Evolutionary conservation across 441 rosid species (phyloP).

Genomic region (Sinapis alba): DNA sequence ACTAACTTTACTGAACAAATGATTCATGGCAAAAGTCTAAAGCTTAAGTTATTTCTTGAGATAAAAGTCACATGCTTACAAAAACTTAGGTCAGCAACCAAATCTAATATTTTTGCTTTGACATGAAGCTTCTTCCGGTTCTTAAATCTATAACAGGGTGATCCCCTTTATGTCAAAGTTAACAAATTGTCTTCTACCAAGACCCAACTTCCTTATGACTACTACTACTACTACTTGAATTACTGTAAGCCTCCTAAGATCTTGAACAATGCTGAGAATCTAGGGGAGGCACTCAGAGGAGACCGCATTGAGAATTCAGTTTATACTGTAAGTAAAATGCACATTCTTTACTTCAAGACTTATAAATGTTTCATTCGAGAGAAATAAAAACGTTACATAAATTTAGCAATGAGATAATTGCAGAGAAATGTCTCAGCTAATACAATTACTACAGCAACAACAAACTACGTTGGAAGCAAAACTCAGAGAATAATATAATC

Average conservation of each 20-base stretch:
- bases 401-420: constrained; percentile 40
- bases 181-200: too few species aligned
- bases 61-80: not conserved
- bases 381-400: constrained; percentile 7
- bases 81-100: not conserved
- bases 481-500: not conserved
- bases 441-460: not conserved
- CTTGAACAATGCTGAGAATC: constrained; percentile 73
- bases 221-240: too few species aligned
- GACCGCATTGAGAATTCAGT: too few species aligned
- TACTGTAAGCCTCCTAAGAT: too few species aligned
- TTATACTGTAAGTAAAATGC: too few species aligned
- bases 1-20: constrained; percentile 14
- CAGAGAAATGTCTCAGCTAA: constrained; percentile 18
- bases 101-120: constrained; percentile 26
- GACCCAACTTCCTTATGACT: too few species aligned
- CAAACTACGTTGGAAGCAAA: not conserved
- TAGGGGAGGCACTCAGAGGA: too few species aligned
- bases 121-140: constrained; percentile 27
- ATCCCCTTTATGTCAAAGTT: too few species aligned
- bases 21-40: not conserved
- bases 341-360: not conserved
- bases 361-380: constrained; percentile 4
- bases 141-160: not conserved
- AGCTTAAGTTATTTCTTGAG: constrained; percentile 23